Base-by-base conservation (phyloP, 805 yeast species). In the Scheffersomyces amazonensis region DNA sequence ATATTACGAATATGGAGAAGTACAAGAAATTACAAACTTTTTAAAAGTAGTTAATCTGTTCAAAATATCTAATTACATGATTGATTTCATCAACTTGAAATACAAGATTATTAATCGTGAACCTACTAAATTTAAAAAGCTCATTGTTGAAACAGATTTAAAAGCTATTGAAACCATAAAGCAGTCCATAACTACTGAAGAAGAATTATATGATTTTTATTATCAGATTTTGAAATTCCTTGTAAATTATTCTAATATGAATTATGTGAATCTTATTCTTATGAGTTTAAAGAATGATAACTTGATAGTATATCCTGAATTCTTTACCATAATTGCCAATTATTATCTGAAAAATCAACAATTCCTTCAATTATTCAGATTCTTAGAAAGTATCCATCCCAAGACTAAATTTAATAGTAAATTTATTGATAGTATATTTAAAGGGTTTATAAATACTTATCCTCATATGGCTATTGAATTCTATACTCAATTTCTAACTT, bases 361-460 rank as follows among this genome's bases (percentile, higher is more conserved):
- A 37, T 66, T 61, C 32, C 39, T 64, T 11, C 56, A 52, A 11
- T 49, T 67, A 11, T 37, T 53, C n/a, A 48, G 52, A 36, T 60
- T 58, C 38, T 32, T 64, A 31, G 32, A 51, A 18, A 20, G 41
- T 3, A 43, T 38, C 33, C 41, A 33, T 21, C 40, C 42, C 32
- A 44, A 48, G n/a, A 40, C 32, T 5, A 27, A 27, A 11, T 62
- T 57, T 37, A 52, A 56, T 31, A 50, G 49, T 12, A 41, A 48
- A 5, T 60, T 48, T 33, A 39, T 62, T n/a, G 46, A 46, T 29
- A 27, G 34, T 10, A 29, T 47, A 1, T 64, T 54, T 36, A 56
- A 62, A 11, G 46, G 64, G 2, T 67, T 65, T 43, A 51, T 67
- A 6, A 44, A 45, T 20, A 49, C 64, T 1, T 68, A 62, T 36